Evolutionary conservation across 768 basidiomycete genomes (phyloP).

Genomic region (Tulasnella sp.): DNA sequence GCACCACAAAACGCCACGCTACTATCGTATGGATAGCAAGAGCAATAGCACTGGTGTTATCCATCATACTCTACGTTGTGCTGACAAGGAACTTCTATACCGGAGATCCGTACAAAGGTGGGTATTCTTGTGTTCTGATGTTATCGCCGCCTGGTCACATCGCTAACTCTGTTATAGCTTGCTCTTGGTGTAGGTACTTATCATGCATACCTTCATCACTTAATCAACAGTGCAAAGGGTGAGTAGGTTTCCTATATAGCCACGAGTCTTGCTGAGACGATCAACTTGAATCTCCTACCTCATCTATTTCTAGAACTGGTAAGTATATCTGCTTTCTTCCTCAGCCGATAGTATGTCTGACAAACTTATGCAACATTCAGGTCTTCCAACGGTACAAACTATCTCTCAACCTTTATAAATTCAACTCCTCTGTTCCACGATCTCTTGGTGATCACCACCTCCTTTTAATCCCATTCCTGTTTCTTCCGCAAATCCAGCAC

Average conservation of each 20-base stretch:
- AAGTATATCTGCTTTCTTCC: no score
- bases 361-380: no score
- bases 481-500: no score
- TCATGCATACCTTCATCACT: slow-evolving; percentile 70
- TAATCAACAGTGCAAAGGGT: slow-evolving; percentile 29
- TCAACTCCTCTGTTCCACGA: no score
- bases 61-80: slow-evolving; percentile 68
- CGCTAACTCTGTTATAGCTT: slow-evolving; percentile 37
- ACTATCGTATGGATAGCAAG: slow-evolving; percentile 61
- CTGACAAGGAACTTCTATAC: slow-evolving; percentile 84
- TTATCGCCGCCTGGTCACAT: background rate
- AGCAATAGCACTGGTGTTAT: slow-evolving; percentile 56
- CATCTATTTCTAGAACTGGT: slow-evolving; percentile 4
- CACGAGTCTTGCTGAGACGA: background rate
- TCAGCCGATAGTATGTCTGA: no score
- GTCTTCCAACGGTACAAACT: no score
- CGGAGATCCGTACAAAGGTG: slow-evolving; percentile 71
- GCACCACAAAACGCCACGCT: slow-evolving; percentile 58
- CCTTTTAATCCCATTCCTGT: no score
- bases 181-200: slow-evolving; percentile 76
- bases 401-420: no score
- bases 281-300: background rate
- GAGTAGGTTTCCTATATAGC: slow-evolving; percentile 17
- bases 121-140: slow-evolving; percentile 21
- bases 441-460: no score